Conservation (phyloP, 2,329 filamentous ascomycete genomes). For the Apiospora arundinis region DNA sequence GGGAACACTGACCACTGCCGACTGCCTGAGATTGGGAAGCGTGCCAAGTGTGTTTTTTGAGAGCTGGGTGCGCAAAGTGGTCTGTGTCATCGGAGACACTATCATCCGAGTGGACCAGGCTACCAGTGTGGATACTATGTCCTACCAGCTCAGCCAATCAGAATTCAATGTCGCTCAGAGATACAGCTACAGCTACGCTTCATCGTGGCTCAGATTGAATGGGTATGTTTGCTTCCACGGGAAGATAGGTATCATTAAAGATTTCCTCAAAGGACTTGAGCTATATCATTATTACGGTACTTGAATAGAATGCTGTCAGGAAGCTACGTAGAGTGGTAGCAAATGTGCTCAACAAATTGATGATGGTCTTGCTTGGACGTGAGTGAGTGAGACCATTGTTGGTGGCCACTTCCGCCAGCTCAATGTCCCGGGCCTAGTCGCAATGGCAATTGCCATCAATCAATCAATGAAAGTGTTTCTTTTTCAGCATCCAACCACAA, state of each 20-base stretch:
- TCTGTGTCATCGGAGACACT: neutral
- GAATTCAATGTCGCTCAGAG: neutral
- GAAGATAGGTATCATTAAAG: neutral
- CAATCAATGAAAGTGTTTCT: neutral
- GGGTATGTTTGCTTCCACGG: neutral
- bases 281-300: neutral
- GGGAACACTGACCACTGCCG: slow-evolving; percentile 21
- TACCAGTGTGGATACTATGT: neutral
- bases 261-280: neutral
- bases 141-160: neutral
- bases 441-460: neutral
- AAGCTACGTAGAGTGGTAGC: neutral
- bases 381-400: neutral
- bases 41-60: slow-evolving; percentile 18
- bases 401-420: neutral
- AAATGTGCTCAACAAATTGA: too few relatives aligned
- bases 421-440: neutral
- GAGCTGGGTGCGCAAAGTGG: neutral
- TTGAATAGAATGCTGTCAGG: neutral
- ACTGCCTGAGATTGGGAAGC: slow-evolving; percentile 17
- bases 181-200: neutral
- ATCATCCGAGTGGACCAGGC: slow-evolving; percentile 3
- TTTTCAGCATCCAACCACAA: slow-evolving; percentile 6
- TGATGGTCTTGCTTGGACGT: too few relatives aligned
- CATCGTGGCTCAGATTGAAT: slow-evolving; percentile 3